Evolutionary conservation across 2,329 filamentous ascomycete species (phyloP).

Genomic region (Emmonsiellopsis sp.): DNA sequence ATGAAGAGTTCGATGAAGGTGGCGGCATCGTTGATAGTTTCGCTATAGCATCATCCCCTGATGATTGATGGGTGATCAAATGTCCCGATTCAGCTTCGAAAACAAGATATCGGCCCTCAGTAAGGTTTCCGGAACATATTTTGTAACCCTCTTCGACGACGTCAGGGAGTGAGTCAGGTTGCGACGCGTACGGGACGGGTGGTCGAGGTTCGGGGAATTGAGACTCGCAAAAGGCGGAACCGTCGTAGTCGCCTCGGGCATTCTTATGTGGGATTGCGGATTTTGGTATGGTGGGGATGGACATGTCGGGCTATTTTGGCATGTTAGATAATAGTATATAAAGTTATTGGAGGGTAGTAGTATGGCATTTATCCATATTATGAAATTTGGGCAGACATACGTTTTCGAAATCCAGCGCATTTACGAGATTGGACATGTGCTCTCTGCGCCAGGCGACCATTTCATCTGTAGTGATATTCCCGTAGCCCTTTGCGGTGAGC

Average conservation of each 20-base stretch:
- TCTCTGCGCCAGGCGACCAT: conserved; percentile 40
- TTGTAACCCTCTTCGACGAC: conserved; percentile 47
- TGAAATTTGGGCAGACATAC: conserved; percentile 11
- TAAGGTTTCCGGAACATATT: conserved; percentile 42
- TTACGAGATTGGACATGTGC: conserved; percentile 42
- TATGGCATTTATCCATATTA: background rate
- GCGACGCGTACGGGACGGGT: conserved; percentile 40
- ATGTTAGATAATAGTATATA: conserved; percentile 4
- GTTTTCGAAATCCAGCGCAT: conserved; percentile 38
- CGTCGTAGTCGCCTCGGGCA: conserved; percentile 36
- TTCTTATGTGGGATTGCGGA: conserved; percentile 37
- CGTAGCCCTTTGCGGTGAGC: conserved; percentile 36
- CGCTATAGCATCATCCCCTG: background rate
- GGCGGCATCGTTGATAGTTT: background rate
- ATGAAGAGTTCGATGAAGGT: background rate
- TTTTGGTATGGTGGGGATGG: conserved; percentile 39
- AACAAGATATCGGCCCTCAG: conserved; percentile 47
- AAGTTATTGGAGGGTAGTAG: background rate
- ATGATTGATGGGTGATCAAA: conserved; percentile 2
- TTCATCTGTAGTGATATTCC: conserved; percentile 31
- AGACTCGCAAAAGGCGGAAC: conserved; percentile 37
- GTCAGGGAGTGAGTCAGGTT: conserved; percentile 29
- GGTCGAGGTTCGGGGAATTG: conserved; percentile 31
- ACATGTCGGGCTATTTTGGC: conserved; percentile 35
- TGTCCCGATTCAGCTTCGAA: conserved; percentile 21